These are phyloP conservation scores for Gossypium thurberi DNA, from an alignment of 345 rosid genomes.

Conservation along the genomic window DNA sequence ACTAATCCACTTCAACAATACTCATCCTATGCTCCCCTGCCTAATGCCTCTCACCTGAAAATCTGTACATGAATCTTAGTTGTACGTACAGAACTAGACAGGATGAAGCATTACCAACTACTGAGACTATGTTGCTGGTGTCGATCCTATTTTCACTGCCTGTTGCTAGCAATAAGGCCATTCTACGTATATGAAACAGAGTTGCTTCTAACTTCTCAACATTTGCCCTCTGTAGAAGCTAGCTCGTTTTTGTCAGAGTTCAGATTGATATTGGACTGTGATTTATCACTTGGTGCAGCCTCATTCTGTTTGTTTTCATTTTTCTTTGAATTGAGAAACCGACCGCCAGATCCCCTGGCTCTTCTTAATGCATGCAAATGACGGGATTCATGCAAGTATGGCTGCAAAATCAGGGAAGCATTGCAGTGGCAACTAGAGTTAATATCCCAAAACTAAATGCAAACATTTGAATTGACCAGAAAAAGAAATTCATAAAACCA, in stretches of 20 bases:
- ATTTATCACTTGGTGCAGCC: slow-evolving; percentile 43
- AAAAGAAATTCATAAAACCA: neutral
- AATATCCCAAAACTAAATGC: neutral
- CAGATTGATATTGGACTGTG: slow-evolving; percentile 58
- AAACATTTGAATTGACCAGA: neutral
- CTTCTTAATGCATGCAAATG: slow-evolving; percentile 90
- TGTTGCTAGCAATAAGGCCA: neutral
- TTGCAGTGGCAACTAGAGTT: slow-evolving; percentile 7
- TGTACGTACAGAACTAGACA: slow-evolving; percentile 1
- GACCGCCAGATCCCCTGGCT: slow-evolving; percentile 94
- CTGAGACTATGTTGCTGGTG: neutral
- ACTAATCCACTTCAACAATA: neutral
- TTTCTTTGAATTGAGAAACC: slow-evolving; percentile 67
- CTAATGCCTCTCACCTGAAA: slow-evolving; percentile 4
- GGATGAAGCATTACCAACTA: neutral
- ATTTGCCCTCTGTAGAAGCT: slow-evolving; percentile 41
- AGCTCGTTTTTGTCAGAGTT: slow-evolving; percentile 42
- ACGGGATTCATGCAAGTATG: slow-evolving; percentile 95
- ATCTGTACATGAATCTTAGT: slow-evolving; percentile 3
- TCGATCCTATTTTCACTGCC: neutral
- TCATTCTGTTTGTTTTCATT: slow-evolving; percentile 41
- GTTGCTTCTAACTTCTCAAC: slow-evolving; percentile 22
- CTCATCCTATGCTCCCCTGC: slow-evolving; percentile 5
- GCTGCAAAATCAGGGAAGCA: slow-evolving; percentile 39
- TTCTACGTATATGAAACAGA: neutral